Conservation (phyloP, 306 rosid genomes). For the Coriaria nepalensis region DNA sequence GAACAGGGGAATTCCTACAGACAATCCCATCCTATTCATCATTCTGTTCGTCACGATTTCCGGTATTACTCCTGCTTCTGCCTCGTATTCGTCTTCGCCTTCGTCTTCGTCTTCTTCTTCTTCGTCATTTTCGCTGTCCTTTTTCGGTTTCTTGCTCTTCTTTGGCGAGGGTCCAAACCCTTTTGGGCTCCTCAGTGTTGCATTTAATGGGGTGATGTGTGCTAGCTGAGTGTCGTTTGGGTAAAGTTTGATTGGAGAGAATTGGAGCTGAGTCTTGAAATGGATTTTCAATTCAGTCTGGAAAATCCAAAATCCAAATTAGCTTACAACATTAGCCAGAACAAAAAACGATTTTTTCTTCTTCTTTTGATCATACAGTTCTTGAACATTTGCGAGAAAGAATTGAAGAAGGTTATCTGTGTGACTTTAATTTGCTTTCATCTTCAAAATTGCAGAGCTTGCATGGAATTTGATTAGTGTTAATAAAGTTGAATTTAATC, state of each 20-base stretch:
- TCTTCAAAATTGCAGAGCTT: too few relatives aligned
- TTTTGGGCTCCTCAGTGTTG: slow-evolving; percentile 46
- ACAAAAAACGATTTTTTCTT: too few relatives aligned
- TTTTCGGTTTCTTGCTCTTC: slow-evolving; percentile 33
- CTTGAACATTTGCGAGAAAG: too few relatives aligned
- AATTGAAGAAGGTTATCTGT: too few relatives aligned
- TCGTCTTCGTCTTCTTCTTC: slow-evolving; percentile 10
- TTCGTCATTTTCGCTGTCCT: slow-evolving; percentile 5
- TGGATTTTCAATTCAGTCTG: slow-evolving; percentile 6
- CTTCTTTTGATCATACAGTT: too few relatives aligned
- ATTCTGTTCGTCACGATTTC: slow-evolving; percentile 87
- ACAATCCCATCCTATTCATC: slow-evolving; percentile 63
- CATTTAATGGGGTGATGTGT: slow-evolving; percentile 19
- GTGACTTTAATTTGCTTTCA: too few relatives aligned
- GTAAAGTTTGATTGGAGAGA: slow-evolving; percentile 14
- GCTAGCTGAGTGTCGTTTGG: slow-evolving; percentile 13
- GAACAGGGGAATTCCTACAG: slow-evolving; percentile 64
- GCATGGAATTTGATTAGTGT: too few relatives aligned
- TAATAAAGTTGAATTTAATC: too few relatives aligned
- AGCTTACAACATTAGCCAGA: too few relatives aligned
- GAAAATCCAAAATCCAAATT: too few relatives aligned
- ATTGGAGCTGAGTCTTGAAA: slow-evolving; percentile 15
- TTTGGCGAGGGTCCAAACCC: slow-evolving; percentile 65
- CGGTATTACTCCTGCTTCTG: slow-evolving; percentile 56
- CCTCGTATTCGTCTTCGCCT: slow-evolving; percentile 24